Evolutionary conservation across 768 basidiomycete genomes (phyloP), one percentile per base, ranked within the genome.

Genomic region (Pleurotus sapidus): DNA sequence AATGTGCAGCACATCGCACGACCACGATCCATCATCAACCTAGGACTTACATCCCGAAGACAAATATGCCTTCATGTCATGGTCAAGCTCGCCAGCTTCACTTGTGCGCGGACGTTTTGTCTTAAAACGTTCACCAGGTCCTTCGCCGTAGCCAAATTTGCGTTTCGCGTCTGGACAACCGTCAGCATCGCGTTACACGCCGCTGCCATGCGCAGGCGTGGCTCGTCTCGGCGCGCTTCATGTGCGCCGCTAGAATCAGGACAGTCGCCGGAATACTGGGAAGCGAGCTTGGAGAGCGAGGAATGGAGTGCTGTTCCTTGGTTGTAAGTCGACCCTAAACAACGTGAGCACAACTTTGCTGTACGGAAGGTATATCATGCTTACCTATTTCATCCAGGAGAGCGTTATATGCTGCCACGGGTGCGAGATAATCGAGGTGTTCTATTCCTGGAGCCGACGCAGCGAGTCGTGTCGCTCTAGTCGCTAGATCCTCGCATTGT

Each of bases 51-150:
- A 8, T 8, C 27, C 27, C 27, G 6, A 30, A 7, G 5, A 3
- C 8, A 30, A 8, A 30, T 34, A 8, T 34, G 2, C 30, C 30
- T 11, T 11, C 30, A 34, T 34, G 8, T 34, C 8, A 8, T 34
- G 8, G 30, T 11, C 60, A 82, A 62, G 60, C 77, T 77, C 62
- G 82, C 79, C 72, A 81, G 72, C n/a, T 77, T 69, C 34, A 82
- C 61, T 46, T 67, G 70, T 30, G 80, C 71, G 49, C 75, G 79
- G 20, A 75, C 65, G 57, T 80, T 82, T 64, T 83, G 80, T 46
- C 81, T 77, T 12, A 78, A 76, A 20, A 76, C 74, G 56, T 80
- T 77, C 23, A 83, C 68, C 17, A 84, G 68, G 24, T 80, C 77
- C 49, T 76, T 77, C 0, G 81, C 81, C 73, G 80, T 72, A 12